Evolutionary conservation across 1,284 basidiomycete genomes (phyloP), one percentile per base, ranked within the genome.

Genomic region (Apiotrichum domesticum): DNA sequence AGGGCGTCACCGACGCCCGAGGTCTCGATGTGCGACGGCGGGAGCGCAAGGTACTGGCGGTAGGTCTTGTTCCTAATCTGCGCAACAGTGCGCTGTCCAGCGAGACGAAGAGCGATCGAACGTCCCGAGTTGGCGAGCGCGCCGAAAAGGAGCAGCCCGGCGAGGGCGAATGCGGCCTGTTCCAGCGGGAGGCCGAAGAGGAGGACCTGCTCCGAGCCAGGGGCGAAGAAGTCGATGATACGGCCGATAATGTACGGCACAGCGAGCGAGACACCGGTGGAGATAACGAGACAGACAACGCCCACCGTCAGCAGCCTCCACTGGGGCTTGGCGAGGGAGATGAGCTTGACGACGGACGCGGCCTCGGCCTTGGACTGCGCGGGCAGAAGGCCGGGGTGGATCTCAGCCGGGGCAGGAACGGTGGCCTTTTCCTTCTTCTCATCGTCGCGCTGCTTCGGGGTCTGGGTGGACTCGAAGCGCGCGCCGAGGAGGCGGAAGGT

Each of bases 151-250:
- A 75, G 55, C 5, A 70, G 55, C 0, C 60, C 58, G 2, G 63
- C 68, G 45, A 74, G 53, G 6, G 66, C 69, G 0, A 51, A 58
- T 0, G 71, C 67, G 8, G 73, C 73, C 29, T 70, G 59, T 54
- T 74, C 71, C n/a, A 75, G 58, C 8, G 72, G 72, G 34, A 75
- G 39, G 21, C 72, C 73, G 49, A 75, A 71, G 4, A 75, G 61
- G 35, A 69, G 54, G 0, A 66, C 67, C n/a, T 64, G 64, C 33
- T 71, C 65, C 7, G 69, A 71, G 6, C 72, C 73, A 32, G 73
- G 73, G 1, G 72, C 67, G 51, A 75, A 75, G 61, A 67, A 73
- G 60, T 75, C 73, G 57, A 75, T 75, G 47, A 75, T 75, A 32
- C 71, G 63, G 48, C 73, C 73, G 52, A 74, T 74, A 7, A 68